Conservation (phyloP, 139 green algal species). For the Closterium sp. region DNA sequence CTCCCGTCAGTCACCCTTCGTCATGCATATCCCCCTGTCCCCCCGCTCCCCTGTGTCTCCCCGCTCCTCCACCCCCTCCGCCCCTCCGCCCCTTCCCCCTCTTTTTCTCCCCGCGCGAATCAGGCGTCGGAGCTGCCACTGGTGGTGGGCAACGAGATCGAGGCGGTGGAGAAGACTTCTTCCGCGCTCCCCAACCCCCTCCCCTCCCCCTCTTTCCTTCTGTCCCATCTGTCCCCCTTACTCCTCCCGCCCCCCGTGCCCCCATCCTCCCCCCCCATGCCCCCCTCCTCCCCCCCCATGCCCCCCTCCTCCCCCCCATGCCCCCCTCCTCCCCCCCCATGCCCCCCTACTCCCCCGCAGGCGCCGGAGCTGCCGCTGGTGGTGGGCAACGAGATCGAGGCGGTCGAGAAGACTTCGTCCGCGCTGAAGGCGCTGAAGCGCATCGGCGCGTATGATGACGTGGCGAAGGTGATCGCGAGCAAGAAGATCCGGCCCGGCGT, state of each 20-base stretch:
- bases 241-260: too few relatives aligned
- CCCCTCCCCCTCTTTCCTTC: too few relatives aligned
- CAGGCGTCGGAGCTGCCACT: conserved; percentile 86
- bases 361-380: conserved; percentile 93
- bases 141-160: conserved; percentile 81
- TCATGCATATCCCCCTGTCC: not conserved
- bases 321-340: not conserved
- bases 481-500: conserved; percentile 84
- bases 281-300: too few relatives aligned
- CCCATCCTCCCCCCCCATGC: too few relatives aligned
- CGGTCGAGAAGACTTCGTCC: conserved; percentile 88
- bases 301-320: too few relatives aligned
- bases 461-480: conserved; percentile 84
- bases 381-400: conserved; percentile 78
- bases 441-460: conserved; percentile 81
- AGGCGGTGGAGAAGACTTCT: conserved; percentile 90
- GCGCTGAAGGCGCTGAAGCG: conserved; percentile 85
- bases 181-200: conserved; percentile 62
- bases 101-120: not conserved
- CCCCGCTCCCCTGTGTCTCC: not conserved
- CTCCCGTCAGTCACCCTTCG: too few relatives aligned
- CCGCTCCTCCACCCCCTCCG: too few relatives aligned
- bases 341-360: not conserved
- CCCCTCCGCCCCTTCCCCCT: too few relatives aligned
- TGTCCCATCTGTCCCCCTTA: too few relatives aligned